phyloP scores from a whole-genome alignment of 352 stramenopile genomes.

The Globisporangium paroecandrum region DNA sequence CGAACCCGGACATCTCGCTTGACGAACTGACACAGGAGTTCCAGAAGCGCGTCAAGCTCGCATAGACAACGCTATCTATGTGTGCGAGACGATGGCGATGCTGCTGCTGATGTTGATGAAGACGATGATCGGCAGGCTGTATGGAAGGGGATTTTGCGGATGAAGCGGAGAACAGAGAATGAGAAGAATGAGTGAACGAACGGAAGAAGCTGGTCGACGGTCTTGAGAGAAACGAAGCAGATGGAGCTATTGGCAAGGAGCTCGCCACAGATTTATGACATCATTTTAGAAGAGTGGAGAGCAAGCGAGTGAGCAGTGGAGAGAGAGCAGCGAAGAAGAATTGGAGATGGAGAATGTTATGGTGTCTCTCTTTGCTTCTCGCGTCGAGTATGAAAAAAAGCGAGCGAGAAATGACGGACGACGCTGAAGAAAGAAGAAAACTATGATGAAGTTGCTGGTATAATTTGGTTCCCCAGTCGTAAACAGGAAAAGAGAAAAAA shows the following conservation, averaged over 20 bases:
- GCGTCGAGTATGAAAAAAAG: not conserved
- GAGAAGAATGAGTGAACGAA: not conserved
- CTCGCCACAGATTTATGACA: not conserved
- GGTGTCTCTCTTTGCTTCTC: not conserved
- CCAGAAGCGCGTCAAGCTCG: constrained; percentile 62
- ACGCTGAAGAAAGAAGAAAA: not conserved
- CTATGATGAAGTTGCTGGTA: not conserved
- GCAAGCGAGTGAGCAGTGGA: not conserved
- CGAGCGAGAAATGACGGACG: not conserved
- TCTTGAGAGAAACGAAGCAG: not conserved
- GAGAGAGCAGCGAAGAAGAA: not conserved
- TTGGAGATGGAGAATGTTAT: not conserved
- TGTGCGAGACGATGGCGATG: not conserved
- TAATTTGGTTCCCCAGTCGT: constrained; percentile 1
- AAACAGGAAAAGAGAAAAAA: not conserved
- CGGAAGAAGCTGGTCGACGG: not conserved
- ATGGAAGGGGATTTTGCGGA: not conserved
- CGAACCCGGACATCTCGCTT: constrained; percentile 62
- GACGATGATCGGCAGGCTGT: not conserved
- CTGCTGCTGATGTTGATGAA: not conserved
- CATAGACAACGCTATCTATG: constrained; percentile 17
- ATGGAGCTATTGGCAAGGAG: not conserved
- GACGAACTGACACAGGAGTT: constrained; percentile 76
- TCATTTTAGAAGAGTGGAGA: constrained; percentile 6
- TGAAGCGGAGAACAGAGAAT: not conserved